phyloP scores from a whole-genome alignment of 768 basidiomycete genomes.

The Leccinum truebloodii region DNA sequence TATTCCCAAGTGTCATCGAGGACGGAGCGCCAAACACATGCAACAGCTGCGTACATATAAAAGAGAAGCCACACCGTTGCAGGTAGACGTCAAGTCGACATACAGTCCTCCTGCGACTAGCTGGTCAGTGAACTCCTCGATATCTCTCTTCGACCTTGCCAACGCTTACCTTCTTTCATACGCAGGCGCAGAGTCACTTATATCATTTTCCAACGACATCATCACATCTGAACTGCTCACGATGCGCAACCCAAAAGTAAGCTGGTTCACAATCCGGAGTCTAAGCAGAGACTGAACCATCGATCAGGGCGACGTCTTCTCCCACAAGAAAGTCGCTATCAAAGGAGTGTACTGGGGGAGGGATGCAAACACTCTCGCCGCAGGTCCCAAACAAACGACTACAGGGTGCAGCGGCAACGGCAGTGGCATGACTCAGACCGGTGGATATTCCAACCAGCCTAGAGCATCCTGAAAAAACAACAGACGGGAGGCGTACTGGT shows the following conservation, averaged over 20 bases:
- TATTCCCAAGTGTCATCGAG: neutral
- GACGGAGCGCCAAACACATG: neutral
- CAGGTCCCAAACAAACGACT: too few relatives aligned
- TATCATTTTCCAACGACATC: neutral
- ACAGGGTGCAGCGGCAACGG: too few relatives aligned
- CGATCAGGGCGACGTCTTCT: constrained; percentile 5
- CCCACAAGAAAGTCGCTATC: neutral
- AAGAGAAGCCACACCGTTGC: neutral
- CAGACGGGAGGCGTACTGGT: neutral
- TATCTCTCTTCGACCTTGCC: neutral
- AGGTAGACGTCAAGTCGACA: neutral
- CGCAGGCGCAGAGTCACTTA: constrained; percentile 4
- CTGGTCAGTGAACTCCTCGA: constrained; percentile 8
- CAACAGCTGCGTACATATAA: constrained; percentile 15
- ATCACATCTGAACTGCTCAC: neutral
- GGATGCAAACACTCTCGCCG: too few relatives aligned
- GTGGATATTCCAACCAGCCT: too few relatives aligned
- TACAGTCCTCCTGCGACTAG: constrained; percentile 2
- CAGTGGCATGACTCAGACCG: too few relatives aligned
- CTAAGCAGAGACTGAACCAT: constrained; percentile 2
- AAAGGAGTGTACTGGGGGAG: constrained; percentile 22
- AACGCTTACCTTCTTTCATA: neutral
- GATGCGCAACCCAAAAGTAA: constrained; percentile 17
- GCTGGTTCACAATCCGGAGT: neutral
- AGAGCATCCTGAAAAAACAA: too few relatives aligned